These are phyloP conservation scores for Candida boidinii DNA, from an alignment of 805 yeast genomes.

Conservation along the genomic window DNA sequence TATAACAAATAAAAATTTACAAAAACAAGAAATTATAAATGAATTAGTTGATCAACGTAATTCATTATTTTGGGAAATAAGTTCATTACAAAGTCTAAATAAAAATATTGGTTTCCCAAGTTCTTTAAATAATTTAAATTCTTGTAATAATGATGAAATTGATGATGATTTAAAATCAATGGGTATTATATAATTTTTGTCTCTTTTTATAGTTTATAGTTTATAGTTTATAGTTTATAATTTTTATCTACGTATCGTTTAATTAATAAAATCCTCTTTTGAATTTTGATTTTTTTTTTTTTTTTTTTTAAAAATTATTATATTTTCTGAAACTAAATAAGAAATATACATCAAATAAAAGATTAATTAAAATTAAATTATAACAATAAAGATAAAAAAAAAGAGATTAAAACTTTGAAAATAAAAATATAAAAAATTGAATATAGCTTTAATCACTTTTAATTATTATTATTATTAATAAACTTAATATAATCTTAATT, in stretches of 20 bases:
- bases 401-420: too few relatives aligned
- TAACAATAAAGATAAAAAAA: too few relatives aligned
- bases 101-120: constrained; percentile 68
- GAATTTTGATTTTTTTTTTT: not conserved
- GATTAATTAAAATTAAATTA: not conserved
- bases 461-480: not conserved
- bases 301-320: not conserved
- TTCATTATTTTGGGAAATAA: constrained; percentile 58
- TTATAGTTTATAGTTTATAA: too few relatives aligned
- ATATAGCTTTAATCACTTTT: not conserved
- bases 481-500: constrained; percentile 27
- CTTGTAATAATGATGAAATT: constrained; percentile 65
- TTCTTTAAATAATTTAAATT: constrained; percentile 57
- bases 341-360: not conserved
- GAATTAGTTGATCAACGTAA: constrained; percentile 59
- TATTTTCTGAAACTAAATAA: not conserved
- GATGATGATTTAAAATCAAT: constrained; percentile 63
- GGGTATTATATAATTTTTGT: constrained; percentile 27
- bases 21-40: constrained; percentile 18
- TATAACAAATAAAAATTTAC: constrained; percentile 16
- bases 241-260: too few relatives aligned
- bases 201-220: not conserved
- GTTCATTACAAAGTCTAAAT: constrained; percentile 59
- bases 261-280: too few relatives aligned
- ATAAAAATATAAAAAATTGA: too few relatives aligned